Conservation (phyloP, 495 filamentous ascomycete genomes). For the Xylaria longipes region DNA sequence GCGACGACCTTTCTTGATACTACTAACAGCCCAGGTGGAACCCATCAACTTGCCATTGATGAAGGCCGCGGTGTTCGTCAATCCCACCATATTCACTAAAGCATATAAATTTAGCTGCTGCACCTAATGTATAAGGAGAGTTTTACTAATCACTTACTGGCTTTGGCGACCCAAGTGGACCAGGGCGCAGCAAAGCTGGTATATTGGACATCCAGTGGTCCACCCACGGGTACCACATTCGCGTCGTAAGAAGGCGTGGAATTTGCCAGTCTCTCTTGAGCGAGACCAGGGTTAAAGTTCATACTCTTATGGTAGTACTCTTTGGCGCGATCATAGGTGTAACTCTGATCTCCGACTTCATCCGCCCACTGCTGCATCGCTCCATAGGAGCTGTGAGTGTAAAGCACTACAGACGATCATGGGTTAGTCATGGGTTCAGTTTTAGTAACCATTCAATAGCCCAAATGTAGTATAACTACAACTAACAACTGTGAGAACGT, state of each 20-base stretch:
- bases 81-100: neutral
- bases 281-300: neutral
- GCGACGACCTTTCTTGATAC: neutral
- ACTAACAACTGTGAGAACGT: neutral
- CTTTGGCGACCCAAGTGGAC: constrained; percentile 6
- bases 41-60: constrained; percentile 4
- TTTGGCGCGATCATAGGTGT: neutral
- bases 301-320: constrained; percentile 1
- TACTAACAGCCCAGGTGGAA: neutral
- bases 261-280: constrained; percentile 6
- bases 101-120: neutral
- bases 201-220: neutral
- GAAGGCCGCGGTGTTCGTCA: neutral
- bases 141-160: neutral
- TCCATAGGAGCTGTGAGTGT: constrained; percentile 15
- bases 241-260: neutral
- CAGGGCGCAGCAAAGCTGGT: constrained; percentile 4
- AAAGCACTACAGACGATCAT: neutral
- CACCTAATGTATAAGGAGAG: neutral
- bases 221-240: neutral
- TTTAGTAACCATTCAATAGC: neutral
- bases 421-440: neutral
- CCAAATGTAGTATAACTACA: neutral
- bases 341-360: constrained; percentile 1
- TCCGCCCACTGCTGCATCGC: constrained; percentile 12